Evolutionary conservation across 2,329 filamentous ascomycete genomes (phyloP), one percentile per base, ranked within the genome.

Genomic region (Fusarium foetens): DNA sequence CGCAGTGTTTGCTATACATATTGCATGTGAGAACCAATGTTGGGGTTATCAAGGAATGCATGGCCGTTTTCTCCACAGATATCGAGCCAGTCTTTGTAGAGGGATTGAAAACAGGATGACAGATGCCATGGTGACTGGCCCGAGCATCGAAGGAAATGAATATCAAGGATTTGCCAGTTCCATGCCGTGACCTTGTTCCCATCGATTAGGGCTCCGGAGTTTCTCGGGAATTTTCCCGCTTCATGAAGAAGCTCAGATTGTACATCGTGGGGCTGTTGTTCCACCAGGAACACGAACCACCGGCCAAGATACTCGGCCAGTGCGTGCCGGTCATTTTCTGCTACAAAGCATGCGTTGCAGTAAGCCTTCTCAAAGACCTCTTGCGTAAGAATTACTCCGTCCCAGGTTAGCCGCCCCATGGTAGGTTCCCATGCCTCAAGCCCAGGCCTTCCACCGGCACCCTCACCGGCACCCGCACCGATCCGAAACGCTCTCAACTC

Each of bases 251-350:
- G 41, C 7, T 25, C 16, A 25, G 16, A 17, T 25, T 43, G 42
- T 6, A 13, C 11, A 9, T 45, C 23, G 8, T 13, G 3, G 8
- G 23, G 23, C 8, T 45, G 42, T 6, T 27, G 42, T 9, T 14
- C 11, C 11, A 45, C 1, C 4, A 45, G 13, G 4, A 45, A 45
- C 12, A 27, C 2, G 23, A 27, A 45, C 42, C 42, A 45, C 17
- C 42, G 42, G 11, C 11, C 3, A 27, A 21, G 42, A 6, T 6
- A 9, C 23, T 45, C 17, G 17, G 42, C 42, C 0, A 45, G 42
- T 21, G 42, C 42, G 11, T 6, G 1, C 1, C 3, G 17, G 3
- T 17, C 23, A 21, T 27, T 14, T 13, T 45, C 4, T 19, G 0
- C 12, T 25, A 21, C 13, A 17, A 45, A 45, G 42, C 23, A 45